A percentile compares a stretch with the other conserved stretches of the same genome.
Conservation (phyloP, 2,329 filamentous ascomycete genomes). For the Aspergillus awamori region DNA sequence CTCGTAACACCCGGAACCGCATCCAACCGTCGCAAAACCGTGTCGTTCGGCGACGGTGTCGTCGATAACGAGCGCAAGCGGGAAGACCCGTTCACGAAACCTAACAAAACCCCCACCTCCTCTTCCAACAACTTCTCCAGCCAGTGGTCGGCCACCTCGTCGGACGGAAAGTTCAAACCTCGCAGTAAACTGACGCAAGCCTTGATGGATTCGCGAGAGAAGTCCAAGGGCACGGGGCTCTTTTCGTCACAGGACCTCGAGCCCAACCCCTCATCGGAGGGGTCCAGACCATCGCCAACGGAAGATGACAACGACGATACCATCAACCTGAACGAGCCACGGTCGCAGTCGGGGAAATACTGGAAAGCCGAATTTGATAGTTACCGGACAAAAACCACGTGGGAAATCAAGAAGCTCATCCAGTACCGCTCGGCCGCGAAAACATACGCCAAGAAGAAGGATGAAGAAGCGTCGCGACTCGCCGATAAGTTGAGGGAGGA, state of each 20-base stretch:
- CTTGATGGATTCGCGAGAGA: conserved; percentile 44
- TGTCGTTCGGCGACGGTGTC: conserved; percentile 62
- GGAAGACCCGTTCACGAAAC: conserved; percentile 46
- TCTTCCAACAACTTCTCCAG: conserved; percentile 51
- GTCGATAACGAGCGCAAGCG: conserved; percentile 59
- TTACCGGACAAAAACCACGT: conserved; percentile 60
- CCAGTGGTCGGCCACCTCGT: conserved; percentile 42
- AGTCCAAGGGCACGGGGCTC: conserved; percentile 30
- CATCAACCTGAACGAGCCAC: conserved; percentile 57
- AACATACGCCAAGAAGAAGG: conserved; percentile 62
- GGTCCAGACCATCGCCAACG: conserved; percentile 24
- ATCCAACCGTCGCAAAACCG: conserved; percentile 60
- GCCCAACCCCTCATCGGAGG: conserved; percentile 19
- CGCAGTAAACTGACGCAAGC: conserved; percentile 47
- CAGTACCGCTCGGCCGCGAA: conserved; percentile 62
- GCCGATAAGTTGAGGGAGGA: conserved; percentile 57
- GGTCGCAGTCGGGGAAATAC: conserved; percentile 61
- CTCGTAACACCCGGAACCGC: conserved; percentile 65
- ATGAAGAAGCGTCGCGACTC: conserved; percentile 57
- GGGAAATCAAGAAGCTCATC: conserved; percentile 63
- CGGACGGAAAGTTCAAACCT: conserved; percentile 37
- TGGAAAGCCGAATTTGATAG: conserved; percentile 65
- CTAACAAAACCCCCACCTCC: conserved; percentile 51
- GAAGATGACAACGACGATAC: conserved; percentile 50
- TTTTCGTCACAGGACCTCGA: conserved; percentile 15